Base-by-base conservation (phyloP, 2,329 filamentous ascomycete genomes). In the Aspergillus nomiae region DNA sequence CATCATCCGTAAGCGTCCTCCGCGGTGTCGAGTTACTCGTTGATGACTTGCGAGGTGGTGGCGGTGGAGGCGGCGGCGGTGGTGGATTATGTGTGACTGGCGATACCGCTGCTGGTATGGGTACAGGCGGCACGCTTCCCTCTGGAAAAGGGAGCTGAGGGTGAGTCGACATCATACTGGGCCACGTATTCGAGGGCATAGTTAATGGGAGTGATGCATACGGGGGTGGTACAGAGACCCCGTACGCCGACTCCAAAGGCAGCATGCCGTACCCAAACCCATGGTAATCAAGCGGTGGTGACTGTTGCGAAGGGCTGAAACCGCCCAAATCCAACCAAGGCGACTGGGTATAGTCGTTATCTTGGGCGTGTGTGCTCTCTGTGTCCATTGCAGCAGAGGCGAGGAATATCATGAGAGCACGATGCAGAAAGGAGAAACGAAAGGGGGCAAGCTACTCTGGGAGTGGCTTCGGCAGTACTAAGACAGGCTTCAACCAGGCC, bases 1-100 rank as follows among this genome's bases (percentile, higher is more conserved):
- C 94, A 63, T 92, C 90, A 73, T 97, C 92, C 9, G 93, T 97
- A 70, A 99, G 83, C 1, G 94, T 98, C 79, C 92, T 92, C 70
- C 93, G 86, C 4, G 92, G 91, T 55, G 90, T 91, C 55, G 89
- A 80, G 16, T 73, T 64, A 71, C 82, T 66, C 74, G 82, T 71
- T 66, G 67, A 82, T 62, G 81, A 69, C 77, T 74, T 75, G 48
- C 73, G 73, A 24, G 70, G 61, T 19, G 70, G 60, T n/a, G 67
- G 69, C 34, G 71, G 71, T 36, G 70, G 63, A 2, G 81, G 79
- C 4, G 46, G 48, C 28, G 48, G 48, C 11, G 48, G 48, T 30
- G 48, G 48, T n/a, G 28, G 48, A 11, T 51, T 51, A 32, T 51
- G 48, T 64, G 83, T 80, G 43, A 84, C 80, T 45, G 85, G 84